Evolutionary conservation across 2,329 filamentous ascomycete genomes (phyloP), one percentile per base, ranked within the genome.

Genomic region (Boeremia lycopersici): DNA sequence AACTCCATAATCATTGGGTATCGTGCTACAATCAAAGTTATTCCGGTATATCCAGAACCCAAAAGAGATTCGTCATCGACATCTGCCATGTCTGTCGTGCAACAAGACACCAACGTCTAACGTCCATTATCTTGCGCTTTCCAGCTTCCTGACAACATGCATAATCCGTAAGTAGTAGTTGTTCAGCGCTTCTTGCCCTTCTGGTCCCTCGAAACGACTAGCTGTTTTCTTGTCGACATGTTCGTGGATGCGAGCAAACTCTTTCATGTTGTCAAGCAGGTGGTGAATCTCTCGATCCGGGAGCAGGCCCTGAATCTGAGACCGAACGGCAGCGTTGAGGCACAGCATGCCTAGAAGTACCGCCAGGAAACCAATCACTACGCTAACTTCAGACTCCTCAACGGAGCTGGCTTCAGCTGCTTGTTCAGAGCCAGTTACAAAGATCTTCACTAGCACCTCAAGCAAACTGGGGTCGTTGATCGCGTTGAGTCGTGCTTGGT

Each of bases 301-400:
- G 26, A 86, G 73, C 9, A 71, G 60, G 9, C 40, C 26, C 19
- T 74, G 74, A 13, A 86, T 72, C 23, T 76, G 74, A 9, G 63
- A 49, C 36, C 79, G 77, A 5, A 82, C 78, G 2, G 70, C 68
- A 8, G 69, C 57, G 48, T 84, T 79, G 26, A 95, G 79, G 63
- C 87, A 92, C 23, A 97, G 78, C 62, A 92, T 95, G 15, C 91
- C 91, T 2, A 98, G 81, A 6, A 96, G 80, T 12, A 97, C 87
- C 0, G 91, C 87, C 23, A 97, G 81, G 71, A 96, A 97, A 13
- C 91, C 93, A 71, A 93, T 86, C 1, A 89, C 88, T 26, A 98
- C 91, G 63, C 93, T 91, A 45, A 89, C 82, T 56, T 89, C 87
- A 25, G 87, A 88, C 69, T 93, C 90, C 67, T 91, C 76, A 53